Base-by-base conservation (phyloP, 257 asterid species). In the Jaltomata sinuosa region DNA sequence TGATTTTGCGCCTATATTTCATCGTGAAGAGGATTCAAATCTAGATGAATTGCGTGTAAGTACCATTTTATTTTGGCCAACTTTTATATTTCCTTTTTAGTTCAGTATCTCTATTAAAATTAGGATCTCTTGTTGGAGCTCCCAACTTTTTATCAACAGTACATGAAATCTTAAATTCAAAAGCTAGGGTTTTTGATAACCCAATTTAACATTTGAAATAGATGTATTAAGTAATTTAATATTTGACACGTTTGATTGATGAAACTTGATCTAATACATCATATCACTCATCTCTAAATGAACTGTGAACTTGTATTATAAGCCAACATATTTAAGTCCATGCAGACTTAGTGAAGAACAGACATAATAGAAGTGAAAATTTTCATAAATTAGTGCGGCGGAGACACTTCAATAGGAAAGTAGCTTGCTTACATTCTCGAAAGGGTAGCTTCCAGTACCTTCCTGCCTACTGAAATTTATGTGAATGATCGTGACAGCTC, bases 1-100 rank as follows among this genome's bases (percentile, higher is more conserved):
- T 88, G 98, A 96, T 67, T 96, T 86, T 53, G 92, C 98, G n/a
- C 99, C 99, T 71, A 96, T 96, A 88, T 93, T 96, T 88, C 98
- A 96, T 82, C 95, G 97, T 16, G 97, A 91, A 8, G 98, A 91
- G 62, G 97, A 91, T 84, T 86, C 91, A 72, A 96, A 90, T 87
- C 94, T 92, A n/a, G 99, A 94, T 87, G 99, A 96, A 85, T 85
- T 96, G 84, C 98, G 98, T 53, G 99, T 96, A 89, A 96, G 99
- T 87, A 81, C 79, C 85, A 32, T 49, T 45, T 74, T 59, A 2
- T 22, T 25, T 32, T 83, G 50, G 31, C 49, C 74, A 36, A 80
- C 42, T 86, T 65, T 32, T 78, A 64, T 64, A 42, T 61, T 59
- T 18, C 27, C 34, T 79, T 25, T 68, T 54, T 76, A 42, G 54